A percentile compares a stretch with the other conserved stretches of the same genome.
phyloP scores from a whole-genome alignment of 1,139 yeast species.

The Lodderomyces elongisporus region DNA sequence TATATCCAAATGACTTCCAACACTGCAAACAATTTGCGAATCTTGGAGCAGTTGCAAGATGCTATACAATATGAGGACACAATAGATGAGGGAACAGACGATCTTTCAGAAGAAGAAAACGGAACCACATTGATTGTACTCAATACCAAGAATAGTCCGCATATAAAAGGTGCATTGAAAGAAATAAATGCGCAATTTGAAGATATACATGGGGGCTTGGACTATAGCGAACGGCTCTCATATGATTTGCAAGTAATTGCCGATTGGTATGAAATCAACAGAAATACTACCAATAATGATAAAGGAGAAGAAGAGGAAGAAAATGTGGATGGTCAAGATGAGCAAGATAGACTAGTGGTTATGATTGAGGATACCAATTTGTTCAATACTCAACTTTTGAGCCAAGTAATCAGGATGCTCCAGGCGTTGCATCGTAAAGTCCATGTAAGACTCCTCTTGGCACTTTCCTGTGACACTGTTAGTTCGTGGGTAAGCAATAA shows the following conservation, averaged over 20 bases:
- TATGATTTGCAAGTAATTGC: slow-evolving; percentile 51
- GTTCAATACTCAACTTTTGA: slow-evolving; percentile 46
- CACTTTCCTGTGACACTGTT: slow-evolving; percentile 44
- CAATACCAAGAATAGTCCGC: slow-evolving; percentile 38
- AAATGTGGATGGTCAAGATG: slow-evolving; percentile 3
- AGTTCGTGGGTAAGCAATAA: slow-evolving; percentile 34
- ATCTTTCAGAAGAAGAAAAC: slow-evolving; percentile 10
- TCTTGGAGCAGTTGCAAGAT: slow-evolving; percentile 36
- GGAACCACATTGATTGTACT: slow-evolving; percentile 33
- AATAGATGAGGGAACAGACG: too few species aligned
- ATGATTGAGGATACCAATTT: slow-evolving; percentile 66
- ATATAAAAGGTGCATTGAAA: slow-evolving; percentile 36
- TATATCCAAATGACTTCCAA: slow-evolving; percentile 51
- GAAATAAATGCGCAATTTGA: slow-evolving; percentile 33
- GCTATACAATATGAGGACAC: slow-evolving; percentile 7
- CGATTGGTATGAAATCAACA: slow-evolving; percentile 33
- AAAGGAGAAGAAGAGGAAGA: too few species aligned
- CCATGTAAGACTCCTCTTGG: slow-evolving; percentile 47
- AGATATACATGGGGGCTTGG: slow-evolving; percentile 8
- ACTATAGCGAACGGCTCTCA: slow-evolving; percentile 21
- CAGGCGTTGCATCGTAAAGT: slow-evolving; percentile 31
- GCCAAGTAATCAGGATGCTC: slow-evolving; percentile 45
- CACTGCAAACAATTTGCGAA: slow-evolving; percentile 50
- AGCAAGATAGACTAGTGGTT: slow-evolving; percentile 34
- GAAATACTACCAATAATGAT: slow-evolving; percentile 10